Conservation (phyloP, 352 stramenopile species). For the Phytopythium montanum region DNA sequence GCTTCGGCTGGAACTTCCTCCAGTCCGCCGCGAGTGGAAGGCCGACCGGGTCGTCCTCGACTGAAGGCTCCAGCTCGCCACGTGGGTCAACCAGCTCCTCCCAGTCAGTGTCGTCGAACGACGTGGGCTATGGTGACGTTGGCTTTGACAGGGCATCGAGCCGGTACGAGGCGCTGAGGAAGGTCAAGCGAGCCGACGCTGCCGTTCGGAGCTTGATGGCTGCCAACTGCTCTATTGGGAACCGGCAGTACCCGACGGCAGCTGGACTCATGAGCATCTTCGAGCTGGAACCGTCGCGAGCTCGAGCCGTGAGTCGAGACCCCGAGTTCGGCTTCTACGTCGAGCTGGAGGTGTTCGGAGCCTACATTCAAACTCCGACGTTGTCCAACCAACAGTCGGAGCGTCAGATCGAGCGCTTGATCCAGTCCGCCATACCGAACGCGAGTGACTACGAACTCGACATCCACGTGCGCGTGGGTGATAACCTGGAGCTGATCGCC, state of each 20-base stretch:
- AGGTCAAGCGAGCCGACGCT: conserved; percentile 12
- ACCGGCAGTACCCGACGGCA: conserved; percentile 12
- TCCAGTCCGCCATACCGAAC: conserved; percentile 20
- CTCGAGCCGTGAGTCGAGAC: conserved; percentile 14
- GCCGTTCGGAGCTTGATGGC: conserved; percentile 24
- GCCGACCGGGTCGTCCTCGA: neutral
- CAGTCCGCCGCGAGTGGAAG: neutral
- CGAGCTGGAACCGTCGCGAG: conserved; percentile 13
- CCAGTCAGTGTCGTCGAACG: neutral
- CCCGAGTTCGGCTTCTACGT: conserved; percentile 9
- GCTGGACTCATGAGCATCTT: conserved; percentile 31
- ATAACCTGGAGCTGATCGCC: conserved; percentile 32
- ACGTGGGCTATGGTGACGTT: neutral
- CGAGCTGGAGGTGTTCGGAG: neutral
- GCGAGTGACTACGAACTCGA: conserved; percentile 19
- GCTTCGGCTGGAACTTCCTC: conserved; percentile 3
- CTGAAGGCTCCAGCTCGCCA: neutral
- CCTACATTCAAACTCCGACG: conserved; percentile 11
- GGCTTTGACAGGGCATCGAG: neutral
- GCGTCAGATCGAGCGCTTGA: conserved; percentile 10
- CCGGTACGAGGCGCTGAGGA: conserved; percentile 3
- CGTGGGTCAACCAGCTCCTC: neutral
- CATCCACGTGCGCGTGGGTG: conserved; percentile 23
- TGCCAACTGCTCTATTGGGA: conserved; percentile 21
- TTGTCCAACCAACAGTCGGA: conserved; percentile 14